Evolutionary conservation across 2,329 filamentous ascomycete species (phyloP).

Genomic region (Ceratocystis lukuohia): DNA sequence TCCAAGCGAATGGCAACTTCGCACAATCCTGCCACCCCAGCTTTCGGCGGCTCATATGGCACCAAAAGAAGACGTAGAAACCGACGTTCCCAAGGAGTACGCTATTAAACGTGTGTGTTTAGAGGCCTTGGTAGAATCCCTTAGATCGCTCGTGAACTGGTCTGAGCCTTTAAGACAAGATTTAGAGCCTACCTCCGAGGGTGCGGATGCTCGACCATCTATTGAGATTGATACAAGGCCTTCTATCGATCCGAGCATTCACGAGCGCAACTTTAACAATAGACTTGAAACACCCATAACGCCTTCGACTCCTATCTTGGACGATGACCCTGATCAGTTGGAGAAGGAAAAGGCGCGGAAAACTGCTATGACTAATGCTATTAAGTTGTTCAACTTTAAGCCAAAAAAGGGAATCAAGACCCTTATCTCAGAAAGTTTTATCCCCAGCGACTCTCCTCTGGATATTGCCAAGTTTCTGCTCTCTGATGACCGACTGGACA

Average conservation of each 20-base stretch:
- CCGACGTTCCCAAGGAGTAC: slow-evolving; percentile 75
- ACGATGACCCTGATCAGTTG: slow-evolving; percentile 88
- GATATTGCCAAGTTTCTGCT: slow-evolving; percentile 78
- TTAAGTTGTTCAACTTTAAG: slow-evolving; percentile 94
- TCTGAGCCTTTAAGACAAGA: slow-evolving; percentile 55
- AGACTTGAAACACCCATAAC: slow-evolving; percentile 36
- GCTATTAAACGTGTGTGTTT: slow-evolving; percentile 79
- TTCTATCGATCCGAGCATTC: slow-evolving; percentile 55
- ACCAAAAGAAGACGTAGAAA: slow-evolving; percentile 45
- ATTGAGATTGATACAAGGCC: slow-evolving; percentile 36
- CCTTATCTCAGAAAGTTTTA: slow-evolving; percentile 74
- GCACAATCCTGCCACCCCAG: slow-evolving; percentile 72
- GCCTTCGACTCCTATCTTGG: slow-evolving; percentile 54
- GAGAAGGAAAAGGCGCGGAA: slow-evolving; percentile 91
- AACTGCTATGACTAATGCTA: slow-evolving; percentile 77
- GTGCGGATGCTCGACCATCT: slow-evolving; percentile 29
- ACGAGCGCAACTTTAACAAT: slow-evolving; percentile 45
- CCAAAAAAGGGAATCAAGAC: slow-evolving; percentile 85
- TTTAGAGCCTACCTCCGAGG: slow-evolving; percentile 24
- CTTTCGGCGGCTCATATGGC: slow-evolving; percentile 66
- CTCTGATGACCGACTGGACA: slow-evolving; percentile 72
- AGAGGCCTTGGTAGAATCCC: slow-evolving; percentile 74
- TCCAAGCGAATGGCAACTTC: slow-evolving; percentile 69
- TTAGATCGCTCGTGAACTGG: slow-evolving; percentile 88
- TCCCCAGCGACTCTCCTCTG: slow-evolving; percentile 59